These are phyloP conservation scores for Zasmidium citrigriseum DNA, from an alignment of 2,329 filamentous ascomycete species.

Conservation along the genomic window DNA sequence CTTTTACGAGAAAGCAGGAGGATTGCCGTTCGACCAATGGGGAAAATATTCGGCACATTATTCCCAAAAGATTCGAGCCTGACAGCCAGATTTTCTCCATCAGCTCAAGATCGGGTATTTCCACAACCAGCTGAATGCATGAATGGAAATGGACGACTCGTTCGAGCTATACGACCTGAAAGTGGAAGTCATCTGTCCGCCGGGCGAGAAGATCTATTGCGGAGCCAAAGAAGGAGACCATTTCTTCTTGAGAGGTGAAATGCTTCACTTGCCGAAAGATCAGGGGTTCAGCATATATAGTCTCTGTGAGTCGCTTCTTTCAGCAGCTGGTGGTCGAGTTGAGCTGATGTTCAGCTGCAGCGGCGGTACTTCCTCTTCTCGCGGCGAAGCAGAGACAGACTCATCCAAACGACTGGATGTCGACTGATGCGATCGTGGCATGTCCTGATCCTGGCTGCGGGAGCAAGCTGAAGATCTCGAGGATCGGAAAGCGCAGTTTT, in stretches of 20 bases:
- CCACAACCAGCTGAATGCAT: too few relatives aligned
- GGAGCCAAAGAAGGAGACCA: slow-evolving; percentile 24
- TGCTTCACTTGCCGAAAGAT: slow-evolving; percentile 22
- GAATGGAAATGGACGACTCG: slow-evolving; percentile 11
- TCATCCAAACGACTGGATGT: slow-evolving; percentile 26
- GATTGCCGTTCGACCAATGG: too few relatives aligned
- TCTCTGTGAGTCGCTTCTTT: slow-evolving; percentile 21
- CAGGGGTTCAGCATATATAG: slow-evolving; percentile 29
- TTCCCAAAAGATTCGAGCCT: too few relatives aligned
- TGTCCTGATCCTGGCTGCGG: slow-evolving; percentile 24
- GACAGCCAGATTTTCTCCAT: too few relatives aligned
- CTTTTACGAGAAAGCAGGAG: too few relatives aligned
- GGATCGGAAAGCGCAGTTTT: slow-evolving; percentile 15
- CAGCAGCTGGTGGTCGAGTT: too few relatives aligned
- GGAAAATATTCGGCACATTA: too few relatives aligned
- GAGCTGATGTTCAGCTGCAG: slow-evolving; percentile 1
- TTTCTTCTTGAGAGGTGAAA: slow-evolving; percentile 25
- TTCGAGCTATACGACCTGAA: slow-evolving; percentile 23
- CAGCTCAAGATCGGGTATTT: too few relatives aligned
- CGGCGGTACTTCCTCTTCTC: slow-evolving; percentile 24
- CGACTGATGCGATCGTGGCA: slow-evolving; percentile 22
- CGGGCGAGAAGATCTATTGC: slow-evolving; percentile 22
- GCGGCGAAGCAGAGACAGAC: slow-evolving; percentile 23
- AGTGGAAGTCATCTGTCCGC: slow-evolving; percentile 23
- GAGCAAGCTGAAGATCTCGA: slow-evolving; percentile 19